Evolutionary conservation across 768 basidiomycete genomes (phyloP).

Genomic region (Mycena vitilis): DNA sequence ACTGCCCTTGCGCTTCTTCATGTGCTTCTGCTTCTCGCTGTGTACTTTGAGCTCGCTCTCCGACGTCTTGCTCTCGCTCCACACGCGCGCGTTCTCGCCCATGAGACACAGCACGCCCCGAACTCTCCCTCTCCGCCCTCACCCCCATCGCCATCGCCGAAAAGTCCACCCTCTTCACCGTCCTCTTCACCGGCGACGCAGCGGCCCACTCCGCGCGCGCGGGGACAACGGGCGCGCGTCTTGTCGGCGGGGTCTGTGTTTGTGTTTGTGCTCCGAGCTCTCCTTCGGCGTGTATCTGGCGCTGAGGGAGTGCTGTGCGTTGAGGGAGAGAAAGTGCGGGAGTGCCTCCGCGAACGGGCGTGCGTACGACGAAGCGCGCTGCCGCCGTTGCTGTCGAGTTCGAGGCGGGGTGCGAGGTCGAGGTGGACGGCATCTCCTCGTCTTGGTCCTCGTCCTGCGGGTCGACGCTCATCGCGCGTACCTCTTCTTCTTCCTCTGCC

Average conservation of each 20-base stretch:
- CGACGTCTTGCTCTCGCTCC: too few relatives aligned
- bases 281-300: background rate
- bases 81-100: too few relatives aligned
- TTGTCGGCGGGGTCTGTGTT: conserved; percentile 21
- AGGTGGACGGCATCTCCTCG: background rate
- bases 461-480: conserved; percentile 34
- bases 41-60: too few relatives aligned
- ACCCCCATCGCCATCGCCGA: too few relatives aligned
- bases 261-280: background rate
- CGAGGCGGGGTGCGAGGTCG: too few relatives aligned
- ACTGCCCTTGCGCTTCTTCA: too few relatives aligned
- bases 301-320: too few relatives aligned
- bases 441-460: conserved; percentile 1
- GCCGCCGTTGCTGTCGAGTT: too few relatives aligned
- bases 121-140: too few relatives aligned
- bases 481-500: conserved; percentile 34
- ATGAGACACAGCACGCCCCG: too few relatives aligned
- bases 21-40: too few relatives aligned
- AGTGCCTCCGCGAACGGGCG: background rate
- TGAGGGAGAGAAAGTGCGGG: too few relatives aligned
- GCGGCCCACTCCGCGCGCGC: conserved; percentile 8
- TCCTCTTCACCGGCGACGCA: background rate
- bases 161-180: background rate
- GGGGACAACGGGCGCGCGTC: conserved; percentile 17
- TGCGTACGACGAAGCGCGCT: conserved; percentile 5